Evolutionary conservation across 345 rosid genomes (phyloP).

Genomic region (Populus simonii): DNA sequence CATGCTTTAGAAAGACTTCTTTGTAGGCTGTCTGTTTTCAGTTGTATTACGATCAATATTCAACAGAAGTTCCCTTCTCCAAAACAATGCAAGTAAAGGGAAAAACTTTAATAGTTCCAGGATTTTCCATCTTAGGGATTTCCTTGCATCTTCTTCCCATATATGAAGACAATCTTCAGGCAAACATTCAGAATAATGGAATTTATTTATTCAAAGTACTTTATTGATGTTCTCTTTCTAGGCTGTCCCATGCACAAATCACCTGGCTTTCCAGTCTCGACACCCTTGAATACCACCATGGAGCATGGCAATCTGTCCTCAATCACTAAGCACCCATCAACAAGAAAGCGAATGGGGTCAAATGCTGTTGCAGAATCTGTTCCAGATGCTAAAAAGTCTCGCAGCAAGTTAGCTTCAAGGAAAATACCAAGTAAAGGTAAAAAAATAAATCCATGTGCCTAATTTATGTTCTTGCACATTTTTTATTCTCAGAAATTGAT

Average conservation of each 20-base stretch:
- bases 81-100: background rate
- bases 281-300: conserved; percentile 24
- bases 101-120: background rate
- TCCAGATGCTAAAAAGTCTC: conserved; percentile 44
- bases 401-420: conserved; percentile 28
- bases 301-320: conserved; percentile 28
- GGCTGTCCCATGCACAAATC: conserved; percentile 38
- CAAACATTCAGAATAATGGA: background rate
- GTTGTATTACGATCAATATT: background rate
- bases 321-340: conserved; percentile 24
- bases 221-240: conserved; percentile 16
- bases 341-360: conserved; percentile 49
- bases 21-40: background rate
- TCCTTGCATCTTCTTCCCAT: background rate
- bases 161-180: background rate
- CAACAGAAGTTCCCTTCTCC: background rate
- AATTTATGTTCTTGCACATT: background rate
- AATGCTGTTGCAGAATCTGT: conserved; percentile 33
- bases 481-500: conserved; percentile 1
- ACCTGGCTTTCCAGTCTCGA: conserved; percentile 38
- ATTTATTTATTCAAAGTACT: background rate
- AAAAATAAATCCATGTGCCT: background rate
- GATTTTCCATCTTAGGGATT: background rate
- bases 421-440: conserved; percentile 42
- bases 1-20: background rate